These are phyloP conservation scores for Phytopythium aichiense DNA, from an alignment of 352 stramenopile genomes.

Conservation along the genomic window DNA sequence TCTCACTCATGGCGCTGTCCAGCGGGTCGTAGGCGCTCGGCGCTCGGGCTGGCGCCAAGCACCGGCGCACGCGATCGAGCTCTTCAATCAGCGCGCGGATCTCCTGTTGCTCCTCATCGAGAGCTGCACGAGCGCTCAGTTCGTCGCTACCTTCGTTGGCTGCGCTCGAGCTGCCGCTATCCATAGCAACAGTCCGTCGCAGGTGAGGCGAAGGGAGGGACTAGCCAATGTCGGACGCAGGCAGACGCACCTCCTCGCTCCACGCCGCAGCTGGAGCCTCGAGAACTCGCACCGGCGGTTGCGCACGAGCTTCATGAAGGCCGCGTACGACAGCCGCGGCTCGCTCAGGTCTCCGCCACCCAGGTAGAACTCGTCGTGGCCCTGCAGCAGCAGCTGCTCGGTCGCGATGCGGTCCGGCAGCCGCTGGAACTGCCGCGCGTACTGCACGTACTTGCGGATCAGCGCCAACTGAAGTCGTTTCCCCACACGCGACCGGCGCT, in stretches of 20 bases:
- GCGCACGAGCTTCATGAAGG: conserved; percentile 65
- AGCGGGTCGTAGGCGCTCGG: conserved; percentile 18
- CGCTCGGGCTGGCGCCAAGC: conserved; percentile 6
- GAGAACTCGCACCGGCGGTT: conserved; percentile 54
- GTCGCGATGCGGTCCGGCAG: conserved; percentile 45
- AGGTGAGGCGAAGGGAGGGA: neutral
- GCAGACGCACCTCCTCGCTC: conserved; percentile 10
- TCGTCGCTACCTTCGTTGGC: conserved; percentile 2
- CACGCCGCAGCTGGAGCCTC: conserved; percentile 15
- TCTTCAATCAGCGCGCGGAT: conserved; percentile 54
- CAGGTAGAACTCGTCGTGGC: conserved; percentile 70
- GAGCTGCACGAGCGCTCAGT: neutral
- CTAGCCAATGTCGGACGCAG: conserved; percentile 4
- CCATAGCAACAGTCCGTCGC: neutral
- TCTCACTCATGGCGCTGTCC: neutral
- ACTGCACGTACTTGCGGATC: conserved; percentile 56
- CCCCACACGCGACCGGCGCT: conserved; percentile 40
- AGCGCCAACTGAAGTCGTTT: conserved; percentile 57
- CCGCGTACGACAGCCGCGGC: conserved; percentile 43
- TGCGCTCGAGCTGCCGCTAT: conserved; percentile 17
- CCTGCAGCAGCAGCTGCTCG: conserved; percentile 59
- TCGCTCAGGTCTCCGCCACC: conserved; percentile 55
- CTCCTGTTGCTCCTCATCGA: conserved; percentile 43
- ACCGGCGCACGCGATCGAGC: conserved; percentile 45
- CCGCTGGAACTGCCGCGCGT: conserved; percentile 40